Base-by-base conservation (phyloP, 2,329 filamentous ascomycete genomes). In the Colletotrichum camelliae region DNA sequence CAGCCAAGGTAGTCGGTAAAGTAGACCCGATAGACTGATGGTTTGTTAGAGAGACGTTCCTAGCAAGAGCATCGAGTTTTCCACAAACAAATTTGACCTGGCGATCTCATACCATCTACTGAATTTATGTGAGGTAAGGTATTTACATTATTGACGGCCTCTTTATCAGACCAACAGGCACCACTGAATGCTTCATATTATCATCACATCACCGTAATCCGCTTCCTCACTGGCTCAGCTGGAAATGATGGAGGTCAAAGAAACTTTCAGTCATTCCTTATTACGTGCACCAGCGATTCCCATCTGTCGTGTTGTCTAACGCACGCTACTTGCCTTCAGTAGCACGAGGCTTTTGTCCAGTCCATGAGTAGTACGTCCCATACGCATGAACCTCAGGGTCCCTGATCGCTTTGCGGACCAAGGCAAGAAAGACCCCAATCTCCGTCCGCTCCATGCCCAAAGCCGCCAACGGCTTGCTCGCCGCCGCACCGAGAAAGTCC, bases 331-430 rank as follows among this genome's bases (percentile, higher is more conserved):
- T 5, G 43, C n/a, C n/a, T 2, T 48, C 43, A 21, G 43, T 48
- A 4, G 12, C 2, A n/a, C 33, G 16, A 15, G 35, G 64, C 21
- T 67, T 67, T 16, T 67, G 37, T n/a, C 64, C 64, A 48, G 15
- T 24, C 35, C 35, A 52, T 33, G 43, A 83, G 33, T 84, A 83
- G 39, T 84, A 84, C 48, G 86, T 85, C 43, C 89, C 77, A 35
- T 88, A 88, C 6, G 86, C 84, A 78, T 88, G 87, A 2, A 84
- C 79, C 7, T 78, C 79, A 16, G 79, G 75, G 61, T 86, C 82
- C 29, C 81, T 78, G 21, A 87, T 78, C 8, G 83, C 85, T 72
- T 80, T 81, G 24, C 80, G 83, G 37, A 83, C 83, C 2, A 78
- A 78, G 10, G 70, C 78, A 7, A 85, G 80, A 52, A 87, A 79